Conservation (phyloP, 352 stramenopile genomes). For the Phytopythium chamaehyphon region DNA sequence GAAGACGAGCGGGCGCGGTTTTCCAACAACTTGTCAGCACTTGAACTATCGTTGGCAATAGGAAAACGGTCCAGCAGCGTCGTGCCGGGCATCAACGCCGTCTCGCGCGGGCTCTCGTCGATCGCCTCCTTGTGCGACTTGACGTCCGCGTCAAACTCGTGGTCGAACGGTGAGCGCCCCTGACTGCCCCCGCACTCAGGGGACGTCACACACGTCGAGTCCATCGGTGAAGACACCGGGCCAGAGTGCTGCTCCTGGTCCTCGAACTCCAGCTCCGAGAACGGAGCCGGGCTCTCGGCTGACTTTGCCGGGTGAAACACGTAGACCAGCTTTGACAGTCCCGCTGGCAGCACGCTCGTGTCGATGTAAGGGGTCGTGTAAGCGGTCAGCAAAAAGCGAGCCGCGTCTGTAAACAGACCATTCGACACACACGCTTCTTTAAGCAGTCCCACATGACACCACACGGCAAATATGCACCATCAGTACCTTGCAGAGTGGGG, state of each 20-base stretch:
- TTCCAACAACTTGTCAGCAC: constrained; percentile 70
- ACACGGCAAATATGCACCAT: constrained; percentile 18
- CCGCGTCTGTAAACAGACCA: constrained; percentile 70
- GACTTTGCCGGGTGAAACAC: constrained; percentile 56
- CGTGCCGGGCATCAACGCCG: constrained; percentile 32
- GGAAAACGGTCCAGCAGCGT: constrained; percentile 47
- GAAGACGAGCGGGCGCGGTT: constrained; percentile 22
- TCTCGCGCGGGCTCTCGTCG: constrained; percentile 50
- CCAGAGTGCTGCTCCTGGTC: constrained; percentile 29
- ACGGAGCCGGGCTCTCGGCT: constrained; percentile 48
- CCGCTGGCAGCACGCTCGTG: constrained; percentile 63
- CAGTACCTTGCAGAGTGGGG: constrained; percentile 81
- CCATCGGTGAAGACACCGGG: constrained; percentile 50
- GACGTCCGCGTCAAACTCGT: constrained; percentile 71
- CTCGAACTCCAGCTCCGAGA: constrained; percentile 37
- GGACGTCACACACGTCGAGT: constrained; percentile 73
- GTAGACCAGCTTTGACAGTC: constrained; percentile 73
- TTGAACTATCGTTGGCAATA: constrained; percentile 70
- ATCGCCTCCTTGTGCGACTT: constrained; percentile 42
- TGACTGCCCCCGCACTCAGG: constrained; percentile 68
- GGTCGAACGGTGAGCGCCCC: constrained; percentile 63
- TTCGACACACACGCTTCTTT: constrained; percentile 50
- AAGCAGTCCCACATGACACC: constrained; percentile 50
- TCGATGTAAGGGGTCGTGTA: constrained; percentile 79
- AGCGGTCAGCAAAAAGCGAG: constrained; percentile 68